These are phyloP conservation scores for Paratinospora sagittata DNA, from an alignment of 164 flowering plant genomes.

Conservation along the genomic window DNA sequence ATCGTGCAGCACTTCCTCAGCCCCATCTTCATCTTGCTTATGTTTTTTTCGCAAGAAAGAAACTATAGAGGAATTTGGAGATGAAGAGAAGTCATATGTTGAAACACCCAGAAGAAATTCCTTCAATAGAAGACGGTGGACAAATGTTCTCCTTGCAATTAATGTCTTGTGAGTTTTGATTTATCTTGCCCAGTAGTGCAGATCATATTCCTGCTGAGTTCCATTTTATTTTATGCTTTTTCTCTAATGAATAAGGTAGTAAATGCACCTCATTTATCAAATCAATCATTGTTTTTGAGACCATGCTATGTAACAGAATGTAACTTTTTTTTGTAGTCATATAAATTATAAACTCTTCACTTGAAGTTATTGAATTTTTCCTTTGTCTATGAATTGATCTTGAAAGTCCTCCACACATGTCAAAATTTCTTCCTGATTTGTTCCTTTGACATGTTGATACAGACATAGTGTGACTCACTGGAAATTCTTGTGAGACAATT, in stretches of 20 bases:
- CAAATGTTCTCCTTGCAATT: conserved; percentile 52
- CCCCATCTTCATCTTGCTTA: conserved; percentile 31
- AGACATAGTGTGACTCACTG: too few relatives aligned
- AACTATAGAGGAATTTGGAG: conserved; percentile 15
- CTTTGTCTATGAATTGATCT: not conserved
- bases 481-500: too few relatives aligned
- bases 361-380: not conserved
- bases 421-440: not conserved
- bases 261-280: not conserved
- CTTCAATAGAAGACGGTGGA: conserved; percentile 45
- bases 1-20: conserved; percentile 26
- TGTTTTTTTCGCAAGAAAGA: conserved; percentile 44
- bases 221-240: not conserved
- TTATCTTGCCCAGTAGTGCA: not conserved
- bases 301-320: not conserved
- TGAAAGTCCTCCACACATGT: not conserved
- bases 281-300: not conserved
- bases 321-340: too few relatives aligned
- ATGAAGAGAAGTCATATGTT: conserved; percentile 19
- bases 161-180: conserved; percentile 61
- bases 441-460: not conserved
- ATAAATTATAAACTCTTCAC: too few relatives aligned
- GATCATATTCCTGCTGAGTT: not conserved
- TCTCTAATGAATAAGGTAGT: not conserved
- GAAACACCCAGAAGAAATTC: conserved; percentile 31